Conservation (phyloP, 2,329 filamentous ascomycete genomes). For the Aspergillus fumigatiaffinis region DNA sequence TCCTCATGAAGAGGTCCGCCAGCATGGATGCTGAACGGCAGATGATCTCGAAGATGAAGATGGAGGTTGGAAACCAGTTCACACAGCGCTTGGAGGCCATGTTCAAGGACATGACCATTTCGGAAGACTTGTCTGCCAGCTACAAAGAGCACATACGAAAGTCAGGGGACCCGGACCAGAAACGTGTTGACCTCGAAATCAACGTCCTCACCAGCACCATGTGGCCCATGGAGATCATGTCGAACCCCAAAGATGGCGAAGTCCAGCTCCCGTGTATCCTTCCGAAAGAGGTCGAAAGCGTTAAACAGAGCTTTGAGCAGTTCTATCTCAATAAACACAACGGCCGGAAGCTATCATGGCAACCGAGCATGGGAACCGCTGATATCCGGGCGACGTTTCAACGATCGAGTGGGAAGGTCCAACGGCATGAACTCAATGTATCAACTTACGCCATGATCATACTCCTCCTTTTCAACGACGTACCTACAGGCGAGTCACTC, state of each 20-base stretch:
- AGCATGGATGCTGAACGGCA: conserved; percentile 91
- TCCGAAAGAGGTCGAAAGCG: conserved; percentile 66
- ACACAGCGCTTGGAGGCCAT: conserved; percentile 92
- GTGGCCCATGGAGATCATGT: conserved; percentile 91
- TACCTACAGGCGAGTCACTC: conserved; percentile 50
- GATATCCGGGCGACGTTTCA: conserved; percentile 79
- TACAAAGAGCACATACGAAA: conserved; percentile 69
- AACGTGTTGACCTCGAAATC: conserved; percentile 73
- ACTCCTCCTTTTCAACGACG: conserved; percentile 81
- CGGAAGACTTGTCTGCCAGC: conserved; percentile 71
- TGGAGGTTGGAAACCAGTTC: conserved; percentile 91
- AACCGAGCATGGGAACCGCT: conserved; percentile 70
- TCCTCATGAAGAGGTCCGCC: conserved; percentile 84
- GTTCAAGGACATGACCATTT: conserved; percentile 94
- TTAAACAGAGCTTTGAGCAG: conserved; percentile 81
- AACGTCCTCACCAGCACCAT: conserved; percentile 88
- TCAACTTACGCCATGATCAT: conserved; percentile 92
- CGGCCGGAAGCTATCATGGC: conserved; percentile 85
- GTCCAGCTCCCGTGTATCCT: conserved; percentile 59
- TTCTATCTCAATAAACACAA: conserved; percentile 87
- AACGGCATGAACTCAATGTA: conserved; percentile 84
- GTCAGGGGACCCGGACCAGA: conserved; percentile 54
- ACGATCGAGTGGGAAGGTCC: conserved; percentile 66
- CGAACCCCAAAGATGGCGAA: conserved; percentile 50
- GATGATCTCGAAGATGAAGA: conserved; percentile 96